Evolutionary conservation across 2,329 filamentous ascomycete genomes (phyloP), one percentile per base, ranked within the genome.

Genomic region (Aspergillus texensis): DNA sequence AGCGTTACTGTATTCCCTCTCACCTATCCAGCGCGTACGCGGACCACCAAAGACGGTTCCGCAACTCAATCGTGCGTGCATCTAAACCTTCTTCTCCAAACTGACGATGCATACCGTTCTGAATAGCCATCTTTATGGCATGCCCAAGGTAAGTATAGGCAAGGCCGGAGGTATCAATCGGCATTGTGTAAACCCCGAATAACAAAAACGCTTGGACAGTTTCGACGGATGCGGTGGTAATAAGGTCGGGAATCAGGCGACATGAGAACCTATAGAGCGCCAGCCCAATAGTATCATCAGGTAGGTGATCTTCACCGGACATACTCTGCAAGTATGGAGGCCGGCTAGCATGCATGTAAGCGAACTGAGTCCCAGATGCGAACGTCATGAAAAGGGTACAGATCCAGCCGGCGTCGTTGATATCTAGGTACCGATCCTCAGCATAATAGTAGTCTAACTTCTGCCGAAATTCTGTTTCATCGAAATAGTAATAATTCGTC

Each of bases 51-150:
- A 85, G 79, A 4, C 83, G 77, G 67, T 84, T 85, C 30, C 83
- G 75, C 16, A 78, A 82, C 72, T 85, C 83, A 32, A 81, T 73
- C 2, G 74, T 78, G 26, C 77, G 75, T 4, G 77, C 79, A 0
- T 77, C 70, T 62, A 79, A 80, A 4, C 46, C 26, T 30, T n/a
- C 46, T 26, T n/a, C 46, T 10, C 46, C 26, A 19, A 50, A 32
- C 57, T 77, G 81, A 46, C 84, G 76, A 65, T 86, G 84, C 83
- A 86, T 84, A 6, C 84, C 84, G 67, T 85, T 86, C 61, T 85
- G 83, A 10, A 86, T 83, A 2, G 83, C 84, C 62, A 86, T 75
- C 60, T 84, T 85, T 46, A 85, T 75, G 1, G 82, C 82, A 5
- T 86, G 71, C 9, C 83, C 83, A 26, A 84, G 74, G 61, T 86